Evolutionary conservation across 2,329 filamentous ascomycete genomes (phyloP).

Genomic region (Aspergillus oerlinghausenensis): DNA sequence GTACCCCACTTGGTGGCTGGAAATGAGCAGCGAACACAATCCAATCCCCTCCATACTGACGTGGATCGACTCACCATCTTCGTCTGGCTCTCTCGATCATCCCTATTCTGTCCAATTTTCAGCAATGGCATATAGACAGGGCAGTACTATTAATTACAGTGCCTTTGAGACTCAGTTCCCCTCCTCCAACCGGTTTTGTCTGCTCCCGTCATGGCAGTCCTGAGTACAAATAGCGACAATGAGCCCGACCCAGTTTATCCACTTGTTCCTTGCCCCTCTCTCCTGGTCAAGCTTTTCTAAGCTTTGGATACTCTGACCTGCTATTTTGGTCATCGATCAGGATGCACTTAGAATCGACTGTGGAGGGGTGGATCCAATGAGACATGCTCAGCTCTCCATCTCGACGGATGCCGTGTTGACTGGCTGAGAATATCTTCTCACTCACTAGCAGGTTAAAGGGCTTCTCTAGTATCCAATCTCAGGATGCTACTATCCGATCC

Average conservation of each 20-base stretch:
- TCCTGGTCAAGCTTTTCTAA: slow-evolving; percentile 19
- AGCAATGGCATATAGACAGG: no score
- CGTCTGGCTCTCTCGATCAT: neutral
- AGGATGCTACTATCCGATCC: neutral
- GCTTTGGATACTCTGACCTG: slow-evolving; percentile 10
- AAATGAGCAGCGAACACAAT: neutral
- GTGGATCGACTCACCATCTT: neutral
- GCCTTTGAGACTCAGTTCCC: no score
- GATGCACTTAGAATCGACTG: neutral
- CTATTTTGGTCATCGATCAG: neutral
- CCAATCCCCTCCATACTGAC: neutral
- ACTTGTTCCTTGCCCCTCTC: neutral
- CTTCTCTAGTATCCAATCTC: neutral
- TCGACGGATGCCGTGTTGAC: neutral
- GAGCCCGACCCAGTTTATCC: neutral
- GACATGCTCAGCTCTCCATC: neutral
- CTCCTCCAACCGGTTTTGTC: neutral
- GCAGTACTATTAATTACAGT: no score
- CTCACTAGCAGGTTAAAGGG: neutral
- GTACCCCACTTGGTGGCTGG: neutral
- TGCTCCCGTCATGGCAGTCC: neutral
- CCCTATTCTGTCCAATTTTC: no score
- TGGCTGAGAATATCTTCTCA: neutral
- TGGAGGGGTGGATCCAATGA: neutral
- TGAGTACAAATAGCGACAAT: no score